phyloP scores from a whole-genome alignment of 164 flowering plant species.

The Saururus chinensis region DNA sequence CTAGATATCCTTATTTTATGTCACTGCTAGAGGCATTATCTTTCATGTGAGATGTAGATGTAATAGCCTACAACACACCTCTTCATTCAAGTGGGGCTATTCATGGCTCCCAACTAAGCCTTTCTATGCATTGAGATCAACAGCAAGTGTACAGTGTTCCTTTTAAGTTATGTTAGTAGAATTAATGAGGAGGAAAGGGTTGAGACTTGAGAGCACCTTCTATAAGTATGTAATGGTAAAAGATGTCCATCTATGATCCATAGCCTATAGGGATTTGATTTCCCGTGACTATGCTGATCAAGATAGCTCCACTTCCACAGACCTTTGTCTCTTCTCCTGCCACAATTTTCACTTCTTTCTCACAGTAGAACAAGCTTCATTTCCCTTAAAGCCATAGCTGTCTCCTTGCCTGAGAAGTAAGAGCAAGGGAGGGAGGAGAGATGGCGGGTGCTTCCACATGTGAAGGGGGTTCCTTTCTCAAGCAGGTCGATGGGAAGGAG shows the following conservation, averaged over 20 bases:
- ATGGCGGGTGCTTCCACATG: slow-evolving; percentile 37
- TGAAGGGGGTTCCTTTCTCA: slow-evolving; percentile 20
- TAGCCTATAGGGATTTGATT: background rate
- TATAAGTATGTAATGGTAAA: background rate
- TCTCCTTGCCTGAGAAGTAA: background rate
- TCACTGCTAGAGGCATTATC: no score
- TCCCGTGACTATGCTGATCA: background rate
- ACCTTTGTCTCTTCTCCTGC: slow-evolving; percentile 1
- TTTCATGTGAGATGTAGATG: no score
- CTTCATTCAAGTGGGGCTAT: background rate
- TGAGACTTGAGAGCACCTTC: background rate
- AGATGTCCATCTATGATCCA: background rate
- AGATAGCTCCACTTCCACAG: background rate
- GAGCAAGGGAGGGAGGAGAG: slow-evolving; percentile 4
- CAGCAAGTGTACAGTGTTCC: background rate
- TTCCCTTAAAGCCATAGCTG: background rate
- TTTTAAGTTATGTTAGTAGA: background rate
- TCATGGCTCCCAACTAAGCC: background rate
- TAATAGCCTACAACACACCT: background rate
- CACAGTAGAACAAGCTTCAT: no score
- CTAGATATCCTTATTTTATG: no score
- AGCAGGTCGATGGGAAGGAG: slow-evolving; percentile 62
- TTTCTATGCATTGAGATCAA: background rate
- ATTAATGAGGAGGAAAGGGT: background rate
- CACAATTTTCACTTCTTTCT: background rate